phyloP scores from a whole-genome alignment of 148 eudicot species.

The Linanthus parryae region DNA sequence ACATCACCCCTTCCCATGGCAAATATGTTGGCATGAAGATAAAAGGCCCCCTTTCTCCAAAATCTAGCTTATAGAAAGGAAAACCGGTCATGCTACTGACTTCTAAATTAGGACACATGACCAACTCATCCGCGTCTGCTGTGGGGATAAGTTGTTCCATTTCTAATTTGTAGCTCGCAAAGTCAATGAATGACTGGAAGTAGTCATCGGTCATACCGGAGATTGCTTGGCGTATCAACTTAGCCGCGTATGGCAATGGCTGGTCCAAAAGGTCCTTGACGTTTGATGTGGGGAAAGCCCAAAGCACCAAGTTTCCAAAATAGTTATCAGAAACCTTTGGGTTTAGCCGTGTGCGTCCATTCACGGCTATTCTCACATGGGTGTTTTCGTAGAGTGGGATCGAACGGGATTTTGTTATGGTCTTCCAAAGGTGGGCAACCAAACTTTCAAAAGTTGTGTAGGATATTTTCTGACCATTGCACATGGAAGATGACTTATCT shows the following conservation, averaged over 20 bases:
- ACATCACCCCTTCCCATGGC: conserved; percentile 29
- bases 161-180: conserved; percentile 20
- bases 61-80: conserved; percentile 31
- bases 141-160: conserved; percentile 27
- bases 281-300: conserved; percentile 34
- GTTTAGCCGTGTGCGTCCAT: conserved; percentile 27
- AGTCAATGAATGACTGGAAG: conserved; percentile 39
- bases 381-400: conserved; percentile 23
- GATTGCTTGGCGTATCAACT: conserved; percentile 32
- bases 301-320: conserved; percentile 39
- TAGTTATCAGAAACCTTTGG: conserved; percentile 30
- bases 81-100: conserved; percentile 34
- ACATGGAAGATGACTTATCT: conserved; percentile 26
- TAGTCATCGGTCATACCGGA: conserved; percentile 26
- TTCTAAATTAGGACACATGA: conserved; percentile 32
- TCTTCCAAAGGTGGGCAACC: conserved; percentile 41
- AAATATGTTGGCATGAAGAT: conserved; percentile 30
- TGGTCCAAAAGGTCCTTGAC: conserved; percentile 24
- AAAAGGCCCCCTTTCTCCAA: conserved; percentile 24
- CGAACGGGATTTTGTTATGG: conserved; percentile 34
- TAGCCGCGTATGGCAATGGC: conserved; percentile 26
- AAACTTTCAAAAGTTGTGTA: conserved; percentile 40
- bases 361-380: conserved; percentile 27
- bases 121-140: conserved; percentile 16
- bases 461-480: conserved; percentile 16